Base-by-base conservation (phyloP, 1,284 basidiomycete genomes). In the Pseudomicrostroma phylloplanum region DNA sequence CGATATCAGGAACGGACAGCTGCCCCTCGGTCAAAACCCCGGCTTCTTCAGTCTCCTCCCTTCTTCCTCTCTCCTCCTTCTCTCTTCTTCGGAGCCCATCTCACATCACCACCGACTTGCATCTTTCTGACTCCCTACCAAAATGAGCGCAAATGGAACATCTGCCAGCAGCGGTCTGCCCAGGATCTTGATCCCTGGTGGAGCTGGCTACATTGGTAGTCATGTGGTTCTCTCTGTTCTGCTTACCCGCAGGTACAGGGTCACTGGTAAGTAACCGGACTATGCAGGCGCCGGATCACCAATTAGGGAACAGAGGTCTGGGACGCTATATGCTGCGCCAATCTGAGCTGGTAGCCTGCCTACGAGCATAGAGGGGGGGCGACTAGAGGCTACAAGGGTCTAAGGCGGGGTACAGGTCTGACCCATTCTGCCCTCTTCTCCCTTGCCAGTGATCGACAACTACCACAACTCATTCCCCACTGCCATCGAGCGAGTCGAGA, bases 141-240 rank as follows among this genome's bases (percentile, higher is more conserved):
- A 48, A 4, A 48, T 48, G 43, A n/a, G 17, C 43, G 43, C 43
- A 17, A 48, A 21, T 12, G 15, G 17, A 17, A 13, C 43, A n/a
- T 4, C 43, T 48, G 17, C 43, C 21, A 36, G 30, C 9, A 36
- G 30, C 9, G 30, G 30, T 36, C 43, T 48, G 15, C 43, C 43
- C 43, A 68, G 74, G 26, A 69, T 78, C 58, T 66, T 78, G 67
- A 76, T 78, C 57, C 76, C 77, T 56, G 77, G 77, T 46, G 77
- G 76, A 42, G 76, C 76, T 56, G 77, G 77, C 54, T 79, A 77
- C 74, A 64, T 82, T 88, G 92, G 91, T 76, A 92, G 91, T 51
- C 93, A 97, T 81, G 88, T 96, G 75, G 87, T 93, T 67, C 89
- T 89, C 70, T 84, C 86, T 58, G 83, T 96, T 40, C 88, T 94